These are phyloP conservation scores for Phytophthora cactorum DNA, from an alignment of 352 stramenopile species.

Conservation along the genomic window DNA sequence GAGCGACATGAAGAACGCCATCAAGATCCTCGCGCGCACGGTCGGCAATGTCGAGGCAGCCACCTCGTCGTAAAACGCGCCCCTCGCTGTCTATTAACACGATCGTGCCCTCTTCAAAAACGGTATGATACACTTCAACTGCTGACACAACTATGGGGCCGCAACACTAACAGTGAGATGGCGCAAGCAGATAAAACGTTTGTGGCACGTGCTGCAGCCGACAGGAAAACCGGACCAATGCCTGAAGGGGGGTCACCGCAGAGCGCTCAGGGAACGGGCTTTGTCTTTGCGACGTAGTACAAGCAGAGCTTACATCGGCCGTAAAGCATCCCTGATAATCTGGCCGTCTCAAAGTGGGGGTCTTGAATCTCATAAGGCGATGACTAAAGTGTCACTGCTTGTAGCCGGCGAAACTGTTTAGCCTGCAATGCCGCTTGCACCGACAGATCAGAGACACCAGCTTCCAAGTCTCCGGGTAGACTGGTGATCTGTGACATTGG, in stretches of 20 bases:
- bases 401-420: slow-evolving; percentile 32
- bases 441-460: slow-evolving; percentile 32
- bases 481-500: neutral
- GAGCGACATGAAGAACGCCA: slow-evolving; percentile 86
- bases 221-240: slow-evolving; percentile 56
- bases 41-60: slow-evolving; percentile 70
- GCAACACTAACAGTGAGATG: too few species aligned
- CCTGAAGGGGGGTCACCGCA: slow-evolving; percentile 80
- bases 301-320: slow-evolving; percentile 81
- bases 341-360: too few species aligned
- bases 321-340: slow-evolving; percentile 76
- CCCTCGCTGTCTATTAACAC: slow-evolving; percentile 5
- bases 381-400: slow-evolving; percentile 12
- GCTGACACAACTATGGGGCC: too few species aligned
- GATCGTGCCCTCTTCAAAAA: neutral
- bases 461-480: slow-evolving; percentile 21
- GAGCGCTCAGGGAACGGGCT: slow-evolving; percentile 65
- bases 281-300: slow-evolving; percentile 74
- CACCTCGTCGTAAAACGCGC: slow-evolving; percentile 11
- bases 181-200: too few species aligned
- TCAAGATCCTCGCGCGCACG: slow-evolving; percentile 86
- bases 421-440: slow-evolving; percentile 36
- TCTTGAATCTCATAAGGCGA: neutral
- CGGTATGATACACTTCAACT: too few species aligned
- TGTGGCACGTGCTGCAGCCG: too few species aligned